Base-by-base conservation (phyloP, 106 monocot species). In the Dioscorea dumetorum region DNA sequence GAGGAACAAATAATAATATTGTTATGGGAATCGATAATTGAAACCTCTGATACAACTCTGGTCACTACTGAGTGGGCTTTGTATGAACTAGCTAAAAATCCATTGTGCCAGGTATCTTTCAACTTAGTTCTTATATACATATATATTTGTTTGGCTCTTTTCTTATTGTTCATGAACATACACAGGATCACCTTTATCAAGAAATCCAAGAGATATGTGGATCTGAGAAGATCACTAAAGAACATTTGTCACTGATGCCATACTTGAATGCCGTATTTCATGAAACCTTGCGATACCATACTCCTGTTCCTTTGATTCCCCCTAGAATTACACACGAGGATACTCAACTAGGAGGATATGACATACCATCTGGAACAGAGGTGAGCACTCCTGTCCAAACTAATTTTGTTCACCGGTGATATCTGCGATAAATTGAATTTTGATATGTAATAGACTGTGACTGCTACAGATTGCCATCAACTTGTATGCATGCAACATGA, bases 1-100 rank as follows among this genome's bases (percentile, higher is more conserved):
- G 92, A 92, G 41, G 92, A 97, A 15, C 92, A 97, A 57, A 16
- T 89, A 19, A 82, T 72, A n/a, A 61, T 82, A 9, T 75, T 97
- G 73, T 64, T 97, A 18, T 97, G 97, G 97, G 97, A 97, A 70
- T 62, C 80, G 31, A 89, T 97, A 59, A 90, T 97, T 56, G 92
- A 92, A 50, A 70, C 87, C 19, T 89, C 97, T 69, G 97, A 97
- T 74, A 92, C 97, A 48, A 90, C 92, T 24, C 33, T 84, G 72
- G 83, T 87, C 49, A 76, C 81, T 48, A 86, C 84, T 1, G 97
- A 97, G 67, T 97, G 97, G 97, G 91, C 89, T 51, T 85, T 97
- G 84, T 97, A 82, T 87, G 88, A 97, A 73, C 89, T 97, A 62
- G 81, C 92, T 28, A 92, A 83, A 73, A 80, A 90, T 69, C 86